Base-by-base conservation (phyloP, 2,329 filamentous ascomycete genomes). In the Penicillium brasilianum region DNA sequence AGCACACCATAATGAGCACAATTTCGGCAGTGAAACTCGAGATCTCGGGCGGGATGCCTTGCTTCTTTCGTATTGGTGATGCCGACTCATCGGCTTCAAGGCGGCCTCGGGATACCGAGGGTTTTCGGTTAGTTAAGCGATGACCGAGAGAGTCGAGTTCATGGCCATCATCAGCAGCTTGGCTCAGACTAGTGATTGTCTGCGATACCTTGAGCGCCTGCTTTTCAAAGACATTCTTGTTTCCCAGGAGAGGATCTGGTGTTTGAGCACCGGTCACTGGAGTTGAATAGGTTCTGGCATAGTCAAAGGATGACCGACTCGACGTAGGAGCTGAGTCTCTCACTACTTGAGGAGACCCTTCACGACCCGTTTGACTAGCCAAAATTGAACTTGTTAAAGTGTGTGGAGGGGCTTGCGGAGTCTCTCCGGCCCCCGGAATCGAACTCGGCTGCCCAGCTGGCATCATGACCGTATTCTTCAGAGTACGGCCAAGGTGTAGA, bases 1-100 rank as follows among this genome's bases (percentile, higher is more conserved):
- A 79, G 65, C 79, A 81, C 41, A 80, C 76, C 11, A 75, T 70
- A 6, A 82, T 71, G 49, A 81, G 74, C 22, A 80, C 63, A 30
- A 80, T 63, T 55, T 81, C 79, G 0, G 77, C 72, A 1, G 74
- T 71, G 3, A 81, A 71, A 56, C 71, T 81, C 22, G 70, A 65
- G 7, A 81, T 65, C 62, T 81, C 79, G 0, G 76, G 73, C 0
- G 80, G 79, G 1, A 74, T 60, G 14, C 76, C 76, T 61, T 78
- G 77, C 36, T 60, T 66, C 53, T 28, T 53, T 49, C 63, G 63
- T 30, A 16, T 60, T 16, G 66, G 69, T 10, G 66, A 65, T 56
- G 64, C 65, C 9, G 68, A 61, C 57, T 66, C 70, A 13, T 66
- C 62, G 50, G 67, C 65, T 32, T 66, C 57, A n/a, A 62, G 57